Evolutionary conservation across 352 stramenopile species (phyloP), one percentile per base, ranked within the genome.

Genomic region (Phytopythium delawarense): DNA sequence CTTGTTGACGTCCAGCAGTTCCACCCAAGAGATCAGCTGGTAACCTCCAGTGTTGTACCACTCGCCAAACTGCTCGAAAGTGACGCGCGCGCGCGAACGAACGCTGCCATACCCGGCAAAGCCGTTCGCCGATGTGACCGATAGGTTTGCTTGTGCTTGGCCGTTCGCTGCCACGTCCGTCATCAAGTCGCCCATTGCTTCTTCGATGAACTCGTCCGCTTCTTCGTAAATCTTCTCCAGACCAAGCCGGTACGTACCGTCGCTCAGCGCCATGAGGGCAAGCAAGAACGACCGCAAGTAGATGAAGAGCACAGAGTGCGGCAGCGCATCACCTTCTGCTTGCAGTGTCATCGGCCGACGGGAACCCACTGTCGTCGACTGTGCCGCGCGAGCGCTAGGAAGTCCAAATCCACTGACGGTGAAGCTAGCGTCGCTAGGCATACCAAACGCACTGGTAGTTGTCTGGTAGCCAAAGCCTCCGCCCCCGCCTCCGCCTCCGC

Each of bases 51-150:
- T 84, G 61, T 96, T 96, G 63, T 96, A 96, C 87, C 87, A 96
- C 51, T 94, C 88, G 21, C 88, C 89, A 74, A 97, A 95, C 63
- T 95, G 86, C 55, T 96, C 82, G 61, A 97, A 97, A 5, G 90
- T 96, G 20, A 97, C 79, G 50, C 87, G 73, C 15, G 77, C 73
- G 11, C 81, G 71, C 9, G 82, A 89, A 7, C 79, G 78, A 1
- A 82, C 78, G 52, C 78, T 91, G 25, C 81, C 84, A 37, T 88
- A 93, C 2, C 70, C 80, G 4, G 81, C 76, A 23, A 85, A 78
- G 8, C 71, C 73, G 39, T 64, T 74, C 2, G 48, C 39, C 2
- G 61, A 61, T 2, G 37, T 64, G 21, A 67, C 65, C 5, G 69
- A 49, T 0, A 55, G 39, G 45, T 78, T 90, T 4, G 35, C 49